A percentile compares a stretch with the other conserved stretches of the same genome.
These are phyloP conservation scores for Penstemon newberryi DNA, from an alignment of 257 asterid genomes.

Conservation along the genomic window DNA sequence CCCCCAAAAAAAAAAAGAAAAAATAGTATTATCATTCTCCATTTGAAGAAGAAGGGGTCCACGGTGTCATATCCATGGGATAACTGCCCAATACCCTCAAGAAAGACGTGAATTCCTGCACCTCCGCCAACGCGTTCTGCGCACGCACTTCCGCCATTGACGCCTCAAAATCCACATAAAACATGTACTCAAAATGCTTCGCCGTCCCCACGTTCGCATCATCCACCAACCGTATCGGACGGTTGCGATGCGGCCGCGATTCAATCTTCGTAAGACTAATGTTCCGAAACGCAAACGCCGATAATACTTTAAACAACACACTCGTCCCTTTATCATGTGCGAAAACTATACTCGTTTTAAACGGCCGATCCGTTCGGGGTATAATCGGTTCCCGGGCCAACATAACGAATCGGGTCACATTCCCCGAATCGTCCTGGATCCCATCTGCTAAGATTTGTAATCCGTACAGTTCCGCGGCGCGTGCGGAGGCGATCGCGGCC, in stretches of 20 bases:
- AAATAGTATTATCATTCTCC: slow-evolving; percentile 22
- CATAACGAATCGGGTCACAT: slow-evolving; percentile 93
- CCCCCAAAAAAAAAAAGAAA: not conserved
- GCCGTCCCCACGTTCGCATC: slow-evolving; percentile 92
- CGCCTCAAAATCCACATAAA: slow-evolving; percentile 90
- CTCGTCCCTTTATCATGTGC: slow-evolving; percentile 95
- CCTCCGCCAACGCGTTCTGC: slow-evolving; percentile 90
- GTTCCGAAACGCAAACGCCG: slow-evolving; percentile 91
- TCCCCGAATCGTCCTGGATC: slow-evolving; percentile 88
- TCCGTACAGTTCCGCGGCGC: slow-evolving; percentile 93
- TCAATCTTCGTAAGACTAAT: slow-evolving; percentile 88
- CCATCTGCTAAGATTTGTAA: slow-evolving; percentile 70
- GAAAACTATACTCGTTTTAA: slow-evolving; percentile 93
- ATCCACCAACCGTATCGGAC: slow-evolving; percentile 80
- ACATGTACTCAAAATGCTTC: slow-evolving; percentile 97
- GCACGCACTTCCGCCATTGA: slow-evolving; percentile 98
- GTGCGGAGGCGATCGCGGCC: slow-evolving; percentile 92
- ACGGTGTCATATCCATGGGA: slow-evolving; percentile 99
- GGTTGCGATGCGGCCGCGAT: slow-evolving; percentile 83
- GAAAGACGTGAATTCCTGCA: slow-evolving; percentile 92
- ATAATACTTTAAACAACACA: slow-evolving; percentile 85
- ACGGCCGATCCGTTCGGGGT: slow-evolving; percentile 88
- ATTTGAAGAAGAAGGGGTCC: slow-evolving; percentile 56
- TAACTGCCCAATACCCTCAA: slow-evolving; percentile 90
- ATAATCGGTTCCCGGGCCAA: slow-evolving; percentile 91